Evolutionary conservation across 148 eudicot species (phyloP).

Genomic region (Dianthus caryophyllus): DNA sequence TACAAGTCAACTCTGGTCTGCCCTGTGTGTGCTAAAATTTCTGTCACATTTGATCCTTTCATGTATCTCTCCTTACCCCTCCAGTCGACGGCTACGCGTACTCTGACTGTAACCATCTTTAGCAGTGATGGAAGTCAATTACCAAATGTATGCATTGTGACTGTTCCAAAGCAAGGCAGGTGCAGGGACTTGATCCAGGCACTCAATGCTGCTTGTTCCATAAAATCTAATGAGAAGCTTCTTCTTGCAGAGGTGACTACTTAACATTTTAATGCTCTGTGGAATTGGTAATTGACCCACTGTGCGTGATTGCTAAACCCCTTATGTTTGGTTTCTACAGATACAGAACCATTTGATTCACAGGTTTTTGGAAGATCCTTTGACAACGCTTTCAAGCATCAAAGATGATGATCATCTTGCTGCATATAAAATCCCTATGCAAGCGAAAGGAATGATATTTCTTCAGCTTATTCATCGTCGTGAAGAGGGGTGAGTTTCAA

Average conservation of each 20-base stretch:
- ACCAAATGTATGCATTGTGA: constrained; percentile 74
- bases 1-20: constrained; percentile 93
- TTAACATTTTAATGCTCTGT: background rate
- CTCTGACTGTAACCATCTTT: constrained; percentile 78
- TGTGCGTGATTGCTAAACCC: constrained; percentile 8
- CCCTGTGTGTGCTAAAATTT: constrained; percentile 74
- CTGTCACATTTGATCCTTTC: constrained; percentile 97
- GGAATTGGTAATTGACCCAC: background rate
- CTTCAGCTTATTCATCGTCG: constrained; percentile 87
- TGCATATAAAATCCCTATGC: constrained; percentile 82
- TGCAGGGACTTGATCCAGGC: constrained; percentile 92
- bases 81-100: constrained; percentile 74
- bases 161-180: constrained; percentile 88
- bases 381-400: constrained; percentile 61
- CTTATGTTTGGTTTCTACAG: constrained; percentile 32
- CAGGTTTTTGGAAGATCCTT: constrained; percentile 86
- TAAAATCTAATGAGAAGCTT: constrained; percentile 83
- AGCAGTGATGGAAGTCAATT: constrained; percentile 75
- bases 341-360: constrained; percentile 73
- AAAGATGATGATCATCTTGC: constrained; percentile 90
- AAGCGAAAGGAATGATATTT: constrained; percentile 51
- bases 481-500: constrained; percentile 62
- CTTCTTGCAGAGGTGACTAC: constrained; percentile 82
- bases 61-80: constrained; percentile 98
- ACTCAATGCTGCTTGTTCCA: constrained; percentile 66